phyloP scores from a whole-genome alignment of 2,329 filamentous ascomycete species.

The Fusarium mundagurra region DNA sequence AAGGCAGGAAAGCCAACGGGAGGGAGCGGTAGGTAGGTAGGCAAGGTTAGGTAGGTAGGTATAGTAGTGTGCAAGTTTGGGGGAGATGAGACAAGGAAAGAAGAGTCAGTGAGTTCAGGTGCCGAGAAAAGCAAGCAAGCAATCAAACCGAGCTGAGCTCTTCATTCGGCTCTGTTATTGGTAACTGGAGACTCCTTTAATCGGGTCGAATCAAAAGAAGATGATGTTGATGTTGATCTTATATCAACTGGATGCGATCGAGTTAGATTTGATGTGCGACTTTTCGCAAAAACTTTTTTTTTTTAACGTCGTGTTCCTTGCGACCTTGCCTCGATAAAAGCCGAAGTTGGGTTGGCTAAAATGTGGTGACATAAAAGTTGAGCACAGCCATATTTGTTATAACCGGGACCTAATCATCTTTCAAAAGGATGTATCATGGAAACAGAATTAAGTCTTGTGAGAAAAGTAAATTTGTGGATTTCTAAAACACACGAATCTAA shows the following conservation, averaged over 20 bases:
- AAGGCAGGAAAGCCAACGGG: not conserved
- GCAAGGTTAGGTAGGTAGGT: too few relatives aligned
- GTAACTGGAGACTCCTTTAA: not conserved
- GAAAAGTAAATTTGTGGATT: not conserved
- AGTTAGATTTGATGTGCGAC: conserved; percentile 11
- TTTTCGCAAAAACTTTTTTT: conserved; percentile 23
- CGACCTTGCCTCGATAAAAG: conserved; percentile 13
- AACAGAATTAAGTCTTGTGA: not conserved
- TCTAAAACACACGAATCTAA: not conserved
- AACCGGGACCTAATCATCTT: not conserved
- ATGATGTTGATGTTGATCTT: conserved; percentile 4
- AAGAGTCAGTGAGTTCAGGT: not conserved
- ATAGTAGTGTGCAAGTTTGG: conserved; percentile 21
- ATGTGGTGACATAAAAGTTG: not conserved
- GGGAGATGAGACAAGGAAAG: conserved; percentile 24
- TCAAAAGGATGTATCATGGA: not conserved
- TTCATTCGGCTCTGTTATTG: not conserved
- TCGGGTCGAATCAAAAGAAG: not conserved
- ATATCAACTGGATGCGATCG: not conserved
- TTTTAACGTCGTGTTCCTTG: conserved; percentile 12
- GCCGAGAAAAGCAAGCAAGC: not conserved
- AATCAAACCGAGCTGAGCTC: not conserved
- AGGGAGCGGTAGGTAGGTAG: not conserved
- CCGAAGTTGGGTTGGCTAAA: conserved; percentile 17
- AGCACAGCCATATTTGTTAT: not conserved